Evolutionary conservation across 768 basidiomycete genomes (phyloP), one percentile per base, ranked within the genome.

Genomic region (Suillus variegatus): DNA sequence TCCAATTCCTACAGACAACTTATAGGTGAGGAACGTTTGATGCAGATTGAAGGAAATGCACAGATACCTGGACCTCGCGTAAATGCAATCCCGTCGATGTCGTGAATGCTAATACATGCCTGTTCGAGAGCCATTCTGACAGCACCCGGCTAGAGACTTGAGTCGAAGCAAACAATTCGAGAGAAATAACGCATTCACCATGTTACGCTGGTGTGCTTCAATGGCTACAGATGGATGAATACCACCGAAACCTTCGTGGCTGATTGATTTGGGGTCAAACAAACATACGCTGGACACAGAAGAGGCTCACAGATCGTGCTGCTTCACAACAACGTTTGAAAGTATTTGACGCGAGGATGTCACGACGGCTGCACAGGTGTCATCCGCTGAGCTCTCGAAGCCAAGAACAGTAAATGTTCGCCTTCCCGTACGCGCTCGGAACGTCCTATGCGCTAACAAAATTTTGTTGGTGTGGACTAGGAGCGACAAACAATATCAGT

Each of bases 371-470:
- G 90, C 94, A 70, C 95, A 97, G 1, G 95, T 93, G 73, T 99
- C 97, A 75, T 99, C 97, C 16, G 95, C 94, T 14, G 94, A 95
- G 2, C 90, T 89, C 76, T 97, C 95, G 44, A 97, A 71, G 9
- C 87, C 91, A 9, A 93, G 83, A 16, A 93, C 87, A 1, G 86
- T 91, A 71, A 92, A 88, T 25, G 40, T 16, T 28, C 73, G 70
- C 58, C 22, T 43, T 43, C 58, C 58, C 12, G 25, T 60, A 28
- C 18, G 58, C 25, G 25, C 40, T 60, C 18, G 58, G 41, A 43
- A 20, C 10, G 58, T 20, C 40, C 8, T 60, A 60, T 44, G 41
- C 12, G 25, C 58, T 60, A 28, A 43, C 25, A 6, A 20, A 12
- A 6, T 9, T 13, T 43, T 20, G 41, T 43, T 43, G 6, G 18